These are phyloP conservation scores for Avena atlantica DNA, from an alignment of 176 grass and related monocot species.

Conservation along the genomic window DNA sequence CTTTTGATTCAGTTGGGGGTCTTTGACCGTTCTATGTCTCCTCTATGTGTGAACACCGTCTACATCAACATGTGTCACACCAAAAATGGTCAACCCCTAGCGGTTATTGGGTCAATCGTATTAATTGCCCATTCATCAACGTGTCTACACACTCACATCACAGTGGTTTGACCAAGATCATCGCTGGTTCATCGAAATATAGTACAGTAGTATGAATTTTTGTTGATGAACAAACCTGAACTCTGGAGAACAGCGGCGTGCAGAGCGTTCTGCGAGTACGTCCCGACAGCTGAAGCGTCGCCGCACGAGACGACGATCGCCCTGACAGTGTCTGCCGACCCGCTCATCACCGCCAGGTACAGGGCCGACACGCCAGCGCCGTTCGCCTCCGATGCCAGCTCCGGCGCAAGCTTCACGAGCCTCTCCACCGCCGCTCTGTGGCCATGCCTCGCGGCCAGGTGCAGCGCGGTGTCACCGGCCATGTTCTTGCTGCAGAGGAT, in stretches of 20 bases:
- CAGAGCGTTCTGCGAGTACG: conserved; percentile 42
- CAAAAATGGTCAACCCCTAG: background rate
- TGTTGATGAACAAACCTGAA: background rate
- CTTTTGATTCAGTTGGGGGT: background rate
- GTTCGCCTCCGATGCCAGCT: conserved; percentile 27
- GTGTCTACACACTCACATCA: background rate
- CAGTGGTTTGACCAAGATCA: conserved; percentile 1
- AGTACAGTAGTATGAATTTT: background rate
- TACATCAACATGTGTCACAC: background rate
- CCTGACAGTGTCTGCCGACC: conserved; percentile 2
- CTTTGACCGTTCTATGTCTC: background rate
- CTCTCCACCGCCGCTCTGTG: background rate
- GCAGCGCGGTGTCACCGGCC: conserved; percentile 51
- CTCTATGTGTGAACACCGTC: background rate
- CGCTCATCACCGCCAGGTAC: conserved; percentile 50
- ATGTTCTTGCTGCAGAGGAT: background rate
- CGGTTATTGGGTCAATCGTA: background rate
- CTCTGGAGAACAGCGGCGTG: conserved; percentile 50
- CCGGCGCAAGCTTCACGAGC: conserved; percentile 18
- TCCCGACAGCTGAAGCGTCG: conserved; percentile 8
- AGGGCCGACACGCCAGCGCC: conserved; percentile 41
- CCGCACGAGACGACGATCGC: background rate
- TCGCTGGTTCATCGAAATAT: background rate
- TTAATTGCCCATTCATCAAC: background rate
- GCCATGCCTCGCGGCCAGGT: conserved; percentile 42